Evolutionary conservation across 176 grass and related monocot genomes (phyloP).

Genomic region (Cenchrus americanus): DNA sequence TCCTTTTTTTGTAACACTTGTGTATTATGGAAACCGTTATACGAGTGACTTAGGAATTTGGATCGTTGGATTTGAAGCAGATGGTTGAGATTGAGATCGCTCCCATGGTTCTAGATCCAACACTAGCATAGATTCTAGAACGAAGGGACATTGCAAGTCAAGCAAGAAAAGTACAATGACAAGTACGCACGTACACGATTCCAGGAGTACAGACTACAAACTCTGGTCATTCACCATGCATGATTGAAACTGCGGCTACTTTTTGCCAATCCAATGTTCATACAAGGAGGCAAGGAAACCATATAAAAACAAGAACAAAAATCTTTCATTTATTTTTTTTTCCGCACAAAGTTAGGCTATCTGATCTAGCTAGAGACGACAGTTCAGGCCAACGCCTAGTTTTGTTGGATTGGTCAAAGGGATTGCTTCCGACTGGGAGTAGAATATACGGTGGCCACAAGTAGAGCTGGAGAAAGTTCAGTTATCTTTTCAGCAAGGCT

Average conservation of each 20-base stretch:
- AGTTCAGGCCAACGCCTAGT: slow-evolving; percentile 38
- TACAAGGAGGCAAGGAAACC: slow-evolving; percentile 1
- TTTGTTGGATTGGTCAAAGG: slow-evolving; percentile 47
- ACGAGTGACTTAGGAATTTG: neutral
- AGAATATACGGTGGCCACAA: slow-evolving; percentile 47
- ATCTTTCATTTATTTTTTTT: neutral
- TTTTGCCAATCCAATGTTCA: slow-evolving; percentile 47
- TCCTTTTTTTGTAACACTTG: too few species aligned
- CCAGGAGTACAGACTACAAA: slow-evolving; percentile 35
- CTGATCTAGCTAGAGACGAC: slow-evolving; percentile 12
- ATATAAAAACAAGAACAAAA: neutral
- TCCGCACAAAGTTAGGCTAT: slow-evolving; percentile 22
- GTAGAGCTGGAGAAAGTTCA: slow-evolving; percentile 54
- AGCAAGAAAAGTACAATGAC: slow-evolving; percentile 48
- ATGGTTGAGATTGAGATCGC: neutral
- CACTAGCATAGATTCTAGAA: slow-evolving; percentile 33
- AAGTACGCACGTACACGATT: slow-evolving; percentile 24
- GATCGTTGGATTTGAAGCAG: neutral
- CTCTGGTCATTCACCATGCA: slow-evolving; percentile 30
- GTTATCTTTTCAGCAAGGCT: slow-evolving; percentile 46
- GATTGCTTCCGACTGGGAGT: slow-evolving; percentile 50
- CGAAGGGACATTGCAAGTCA: slow-evolving; percentile 33
- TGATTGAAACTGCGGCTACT: slow-evolving; percentile 43
- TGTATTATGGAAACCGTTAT: neutral
- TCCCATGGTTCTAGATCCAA: slow-evolving; percentile 8